These are phyloP conservation scores for Nicotiana rustica DNA, from an alignment of 305 asterid genomes.

Conservation along the genomic window DNA sequence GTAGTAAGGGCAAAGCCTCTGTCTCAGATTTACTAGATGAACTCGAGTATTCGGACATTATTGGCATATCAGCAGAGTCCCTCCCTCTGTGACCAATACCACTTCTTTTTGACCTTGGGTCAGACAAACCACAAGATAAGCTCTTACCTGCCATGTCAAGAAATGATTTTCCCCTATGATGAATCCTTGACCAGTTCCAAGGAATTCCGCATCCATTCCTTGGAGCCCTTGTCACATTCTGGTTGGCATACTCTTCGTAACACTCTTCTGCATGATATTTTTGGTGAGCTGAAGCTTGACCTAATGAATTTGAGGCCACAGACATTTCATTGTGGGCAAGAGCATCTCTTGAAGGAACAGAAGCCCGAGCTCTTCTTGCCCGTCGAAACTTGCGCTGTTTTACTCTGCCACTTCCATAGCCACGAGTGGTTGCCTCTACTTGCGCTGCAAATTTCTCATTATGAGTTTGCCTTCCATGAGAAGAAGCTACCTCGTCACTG, in stretches of 20 bases:
- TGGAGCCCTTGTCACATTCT: constrained; percentile 56
- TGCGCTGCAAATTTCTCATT: constrained; percentile 50
- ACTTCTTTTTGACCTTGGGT: constrained; percentile 68
- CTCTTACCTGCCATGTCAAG: constrained; percentile 93
- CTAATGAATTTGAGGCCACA: constrained; percentile 86
- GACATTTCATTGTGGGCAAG: constrained; percentile 76
- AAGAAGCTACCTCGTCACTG: constrained; percentile 74
- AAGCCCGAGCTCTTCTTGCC: constrained; percentile 66
- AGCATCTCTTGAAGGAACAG: constrained; percentile 58
- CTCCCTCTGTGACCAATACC: constrained; percentile 54
- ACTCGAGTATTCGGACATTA: constrained; percentile 65
- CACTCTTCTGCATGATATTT: constrained; percentile 53
- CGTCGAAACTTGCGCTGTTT: constrained; percentile 80
- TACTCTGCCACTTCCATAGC: constrained; percentile 56
- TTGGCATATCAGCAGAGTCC: constrained; percentile 58
- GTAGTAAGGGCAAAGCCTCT: constrained; percentile 87
- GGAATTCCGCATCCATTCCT: constrained; percentile 93
- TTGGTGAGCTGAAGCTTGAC: constrained; percentile 54
- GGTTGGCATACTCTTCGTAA: constrained; percentile 53
- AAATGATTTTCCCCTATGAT: constrained; percentile 82
- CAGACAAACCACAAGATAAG: constrained; percentile 94
- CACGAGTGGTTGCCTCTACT: constrained; percentile 49
- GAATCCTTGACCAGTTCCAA: constrained; percentile 96
- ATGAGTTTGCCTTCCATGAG: constrained; percentile 52
- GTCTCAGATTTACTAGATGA: constrained; percentile 75